Evolutionary conservation across 2,329 filamentous ascomycete species (phyloP).

Genomic region (Plectosphaerella cucumerina): DNA sequence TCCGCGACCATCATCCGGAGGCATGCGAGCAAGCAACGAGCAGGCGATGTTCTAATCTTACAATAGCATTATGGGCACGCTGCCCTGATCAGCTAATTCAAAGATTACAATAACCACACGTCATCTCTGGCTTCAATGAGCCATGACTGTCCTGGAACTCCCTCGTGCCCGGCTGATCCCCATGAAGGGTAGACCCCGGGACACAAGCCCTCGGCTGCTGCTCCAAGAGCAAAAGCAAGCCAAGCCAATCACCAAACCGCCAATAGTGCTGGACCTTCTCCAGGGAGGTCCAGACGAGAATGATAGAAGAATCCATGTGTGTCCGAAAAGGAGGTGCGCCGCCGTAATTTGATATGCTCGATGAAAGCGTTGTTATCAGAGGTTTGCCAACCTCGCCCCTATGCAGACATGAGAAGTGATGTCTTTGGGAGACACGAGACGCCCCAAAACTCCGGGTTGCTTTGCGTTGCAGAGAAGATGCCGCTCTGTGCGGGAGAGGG

Average conservation of each 20-base stretch:
- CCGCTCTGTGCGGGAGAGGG: conserved; percentile 10
- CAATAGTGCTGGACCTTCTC: conserved; percentile 10
- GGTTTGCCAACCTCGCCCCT: neutral
- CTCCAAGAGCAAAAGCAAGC: neutral
- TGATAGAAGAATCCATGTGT: conserved; percentile 3
- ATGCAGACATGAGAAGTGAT: conserved; percentile 3
- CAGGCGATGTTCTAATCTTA: conserved; percentile 12
- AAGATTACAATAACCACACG: too few relatives aligned
- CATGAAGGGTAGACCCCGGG: too few relatives aligned
- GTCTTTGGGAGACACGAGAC: conserved; percentile 12
- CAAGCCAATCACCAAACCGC: conserved; percentile 5
- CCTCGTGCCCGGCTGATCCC: too few relatives aligned
- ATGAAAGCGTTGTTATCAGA: conserved; percentile 1
- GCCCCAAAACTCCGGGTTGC: conserved; percentile 12
- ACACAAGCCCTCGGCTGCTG: too few relatives aligned
- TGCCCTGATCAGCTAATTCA: too few relatives aligned
- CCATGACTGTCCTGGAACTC: too few relatives aligned
- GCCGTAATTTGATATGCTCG: conserved; percentile 12
- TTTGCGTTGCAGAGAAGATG: conserved; percentile 11
- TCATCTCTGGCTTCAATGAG: too few relatives aligned
- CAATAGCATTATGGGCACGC: conserved; percentile 13
- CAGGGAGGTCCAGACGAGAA: conserved; percentile 11
- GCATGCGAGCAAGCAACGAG: conserved; percentile 9
- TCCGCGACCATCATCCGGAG: too few relatives aligned
- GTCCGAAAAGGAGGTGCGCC: conserved; percentile 6